A percentile compares a stretch with the other conserved stretches of the same genome.
Conservation (phyloP, 495 filamentous ascomycete species). For the Amorphotheca resinae region DNA sequence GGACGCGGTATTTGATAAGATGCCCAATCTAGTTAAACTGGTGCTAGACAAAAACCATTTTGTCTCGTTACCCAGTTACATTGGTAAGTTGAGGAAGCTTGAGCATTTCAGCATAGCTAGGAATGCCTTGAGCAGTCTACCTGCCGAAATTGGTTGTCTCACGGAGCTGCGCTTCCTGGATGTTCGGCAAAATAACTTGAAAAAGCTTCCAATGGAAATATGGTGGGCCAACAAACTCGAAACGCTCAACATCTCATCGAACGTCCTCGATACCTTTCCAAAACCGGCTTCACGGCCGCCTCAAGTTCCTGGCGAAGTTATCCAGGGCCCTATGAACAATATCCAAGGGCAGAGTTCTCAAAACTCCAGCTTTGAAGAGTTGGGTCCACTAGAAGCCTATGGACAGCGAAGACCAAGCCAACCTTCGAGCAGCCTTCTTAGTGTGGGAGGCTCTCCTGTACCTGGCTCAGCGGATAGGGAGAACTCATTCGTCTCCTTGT, state of each 20-base stretch:
- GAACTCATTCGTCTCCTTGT: conserved; percentile 66
- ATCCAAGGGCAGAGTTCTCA: conserved; percentile 38
- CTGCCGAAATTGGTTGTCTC: conserved; percentile 74
- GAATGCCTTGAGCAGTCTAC: conserved; percentile 73
- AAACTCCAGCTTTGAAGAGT: conserved; percentile 65
- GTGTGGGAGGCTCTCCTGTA: conserved; percentile 58
- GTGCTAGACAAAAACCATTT: conserved; percentile 93
- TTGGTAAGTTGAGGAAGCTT: conserved; percentile 70
- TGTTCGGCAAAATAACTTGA: conserved; percentile 82
- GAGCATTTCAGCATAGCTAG: conserved; percentile 90
- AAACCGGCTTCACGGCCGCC: conserved; percentile 59
- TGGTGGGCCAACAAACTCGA: conserved; percentile 87
- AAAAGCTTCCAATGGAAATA: conserved; percentile 74
- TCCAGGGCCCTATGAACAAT: conserved; percentile 21
- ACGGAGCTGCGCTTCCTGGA: conserved; percentile 75
- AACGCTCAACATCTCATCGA: conserved; percentile 89
- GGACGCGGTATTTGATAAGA: conserved; percentile 75
- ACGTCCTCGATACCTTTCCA: conserved; percentile 79
- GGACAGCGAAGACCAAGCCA: conserved; percentile 68
- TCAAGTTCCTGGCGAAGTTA: conserved; percentile 38
- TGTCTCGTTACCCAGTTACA: conserved; percentile 68
- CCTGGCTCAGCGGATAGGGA: conserved; percentile 51
- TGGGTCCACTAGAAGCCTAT: conserved; percentile 53
- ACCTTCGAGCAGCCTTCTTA: conserved; percentile 60
- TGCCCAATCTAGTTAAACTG: conserved; percentile 74